Evolutionary conservation across 345 rosid species (phyloP).

Genomic region (Linum lewisii): DNA sequence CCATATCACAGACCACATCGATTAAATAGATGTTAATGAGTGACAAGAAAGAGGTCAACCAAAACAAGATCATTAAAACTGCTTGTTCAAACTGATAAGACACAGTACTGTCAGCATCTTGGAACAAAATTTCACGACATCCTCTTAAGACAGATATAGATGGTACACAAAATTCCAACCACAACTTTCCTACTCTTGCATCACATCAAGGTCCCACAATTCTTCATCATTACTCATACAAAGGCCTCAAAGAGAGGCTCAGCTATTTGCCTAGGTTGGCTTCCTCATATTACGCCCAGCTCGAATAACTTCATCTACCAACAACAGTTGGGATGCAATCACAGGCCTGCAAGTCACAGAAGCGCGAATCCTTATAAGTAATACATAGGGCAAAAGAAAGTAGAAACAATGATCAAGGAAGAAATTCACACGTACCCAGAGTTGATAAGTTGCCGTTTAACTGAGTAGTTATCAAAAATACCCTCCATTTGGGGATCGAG

Average conservation of each 20-base stretch:
- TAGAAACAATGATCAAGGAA: background rate
- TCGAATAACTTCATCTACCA: slow-evolving; percentile 95
- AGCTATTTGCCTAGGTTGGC: slow-evolving; percentile 38
- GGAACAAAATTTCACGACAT: slow-evolving; percentile 10
- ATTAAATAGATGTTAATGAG: too few species aligned
- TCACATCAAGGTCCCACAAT: background rate
- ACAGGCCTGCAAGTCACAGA: slow-evolving; percentile 59
- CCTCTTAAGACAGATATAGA: too few species aligned
- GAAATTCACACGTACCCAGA: slow-evolving; percentile 46
- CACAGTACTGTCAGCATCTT: background rate
- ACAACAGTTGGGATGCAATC: slow-evolving; percentile 81
- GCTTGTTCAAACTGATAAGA: too few species aligned
- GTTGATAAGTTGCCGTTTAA: slow-evolving; percentile 85
- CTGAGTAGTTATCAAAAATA: slow-evolving; percentile 86
- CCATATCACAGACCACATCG: too few species aligned
- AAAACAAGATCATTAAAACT: too few species aligned
- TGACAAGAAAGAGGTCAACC: too few species aligned
- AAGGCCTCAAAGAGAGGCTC: background rate
- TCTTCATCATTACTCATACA: background rate
- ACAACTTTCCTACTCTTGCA: slow-evolving; percentile 8
- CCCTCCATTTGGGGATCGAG: slow-evolving; percentile 89
- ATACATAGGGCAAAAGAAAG: background rate
- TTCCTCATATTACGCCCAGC: slow-evolving; percentile 97
- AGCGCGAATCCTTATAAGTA: background rate
- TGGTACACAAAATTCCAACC: background rate